Evolutionary conservation across 2,329 filamentous ascomycete genomes (phyloP), one percentile per base, ranked within the genome.

Genomic region (Pseudogymnoascus sp.): DNA sequence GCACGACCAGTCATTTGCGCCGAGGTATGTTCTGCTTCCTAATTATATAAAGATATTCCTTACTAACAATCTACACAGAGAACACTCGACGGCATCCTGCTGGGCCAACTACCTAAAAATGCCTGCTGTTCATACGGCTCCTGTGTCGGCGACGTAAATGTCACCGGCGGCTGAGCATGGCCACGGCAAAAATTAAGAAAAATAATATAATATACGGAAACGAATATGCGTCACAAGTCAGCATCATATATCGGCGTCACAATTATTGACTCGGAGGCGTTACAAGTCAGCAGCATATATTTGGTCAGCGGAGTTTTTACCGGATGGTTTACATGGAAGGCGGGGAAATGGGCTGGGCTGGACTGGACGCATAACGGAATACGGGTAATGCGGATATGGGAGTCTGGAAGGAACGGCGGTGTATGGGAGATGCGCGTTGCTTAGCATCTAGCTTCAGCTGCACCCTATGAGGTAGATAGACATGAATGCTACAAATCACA

Each of bases 91-190:
- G 31, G 31, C 55, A 59, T 59, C 55, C 55, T 59, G 25, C 31
- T 35, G 29, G 35, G 35, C 15, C 31, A 25, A 13, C 15, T 59
- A 1, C 55, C 55, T 3, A n/a, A 17, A 13, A 39, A 59, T 15
- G 55, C 55, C 31, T 59, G 55, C 15, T 59, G 55, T 31, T 36
- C 31, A 27, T 59, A 59, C 55, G 55, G 55, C 21, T 59, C 55
- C n/a, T 59, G 55, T 5, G 31, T 35, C 17, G 55, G 55, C 1
- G 31, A 59, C 31, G 55, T 59, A 2, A 35, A 59, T 15, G 55
- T 59, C 31, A 35, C 55, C 55, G 55, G 55, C 15, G 55, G 44
- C 27, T 51, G 44, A 51, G 7, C 13, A 51, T 51, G 0, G 44
- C 44, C 44, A 15, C 12, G 12, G 2, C 27, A 51, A 51, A 7